Evolutionary conservation across 805 yeast species (phyloP).

Genomic region (Wickerhamomyces canadensis): DNA sequence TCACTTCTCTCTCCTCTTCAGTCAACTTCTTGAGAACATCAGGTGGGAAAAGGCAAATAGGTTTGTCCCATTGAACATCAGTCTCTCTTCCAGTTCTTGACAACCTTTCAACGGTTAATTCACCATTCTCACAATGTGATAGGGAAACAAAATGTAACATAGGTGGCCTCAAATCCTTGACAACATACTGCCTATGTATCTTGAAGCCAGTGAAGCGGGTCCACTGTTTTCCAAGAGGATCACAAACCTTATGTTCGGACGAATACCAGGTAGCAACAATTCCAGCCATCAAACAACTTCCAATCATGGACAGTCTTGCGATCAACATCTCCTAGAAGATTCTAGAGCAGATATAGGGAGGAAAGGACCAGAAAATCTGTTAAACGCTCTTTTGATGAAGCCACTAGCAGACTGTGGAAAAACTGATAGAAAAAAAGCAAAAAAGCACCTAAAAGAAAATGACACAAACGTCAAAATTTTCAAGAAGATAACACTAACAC

Average conservation of each 20-base stretch:
- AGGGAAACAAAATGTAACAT: slow-evolving; percentile 39
- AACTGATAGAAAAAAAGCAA: not conserved
- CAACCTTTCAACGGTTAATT: slow-evolving; percentile 36
- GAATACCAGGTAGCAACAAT: not conserved
- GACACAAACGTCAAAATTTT: not conserved
- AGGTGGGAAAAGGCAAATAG: slow-evolving; percentile 40
- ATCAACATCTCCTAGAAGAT: too few species aligned
- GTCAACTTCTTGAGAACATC: slow-evolving; percentile 6
- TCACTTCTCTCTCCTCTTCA: not conserved
- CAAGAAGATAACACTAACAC: slow-evolving; percentile 4
- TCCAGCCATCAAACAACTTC: slow-evolving; percentile 1
- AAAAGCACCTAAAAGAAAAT: not conserved
- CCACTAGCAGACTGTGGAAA: too few species aligned
- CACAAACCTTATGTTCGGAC: slow-evolving; percentile 28
- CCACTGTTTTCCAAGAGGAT: slow-evolving; percentile 23
- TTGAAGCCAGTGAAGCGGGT: slow-evolving; percentile 52
- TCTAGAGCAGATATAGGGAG: slow-evolving; percentile 2
- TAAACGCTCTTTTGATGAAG: too few species aligned
- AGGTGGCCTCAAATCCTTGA: slow-evolving; percentile 33
- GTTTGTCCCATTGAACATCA: slow-evolving; percentile 44
- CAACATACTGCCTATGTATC: slow-evolving; percentile 41
- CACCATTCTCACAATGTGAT: slow-evolving; percentile 48
- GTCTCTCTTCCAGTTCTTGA: slow-evolving; percentile 28
- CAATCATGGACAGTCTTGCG: not conserved
- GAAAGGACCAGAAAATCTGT: not conserved